Base-by-base conservation (phyloP, 73 alveolate species). In the Stentor coeruleus region DNA sequence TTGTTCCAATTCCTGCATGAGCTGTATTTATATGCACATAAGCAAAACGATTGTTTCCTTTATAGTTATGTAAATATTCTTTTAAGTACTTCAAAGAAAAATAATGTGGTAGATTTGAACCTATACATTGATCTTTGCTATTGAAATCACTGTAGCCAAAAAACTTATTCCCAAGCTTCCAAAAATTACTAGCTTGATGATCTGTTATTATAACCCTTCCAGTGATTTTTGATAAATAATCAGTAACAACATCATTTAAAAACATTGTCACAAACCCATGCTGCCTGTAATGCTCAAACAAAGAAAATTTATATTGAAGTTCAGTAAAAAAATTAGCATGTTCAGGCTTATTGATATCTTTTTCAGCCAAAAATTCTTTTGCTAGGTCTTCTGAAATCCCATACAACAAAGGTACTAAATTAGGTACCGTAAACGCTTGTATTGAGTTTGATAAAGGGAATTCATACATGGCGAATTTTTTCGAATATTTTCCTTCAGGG, bases 1-100 rank as follows among this genome's bases (percentile, higher is more conserved):
- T n/a, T 14, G 83, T n/a, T 1, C 83, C 83, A 39, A 66, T 39
- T n/a, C 15, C 38, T 75, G 33, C 83, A 75, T 75, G 83, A 15
- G 77, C 72, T 37, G 83, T 14, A 30, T n/a, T 14, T n/a, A 75
- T 20, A 75, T 75, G 83, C 33, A 37, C 83, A 75, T 20, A 75
- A 26, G 28, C 66, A 38, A 75, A 75, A n/a, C 39, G 33, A 2
- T 75, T 75, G 6, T 14, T n/a, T 39, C 38, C 38, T 75, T 31
- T 20, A 75, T 75, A 75, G 58, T 40, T 75, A 6, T 75, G n/a
- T 38, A 39, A 15, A 38, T 37, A 75, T 75, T 75, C 35, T n/a
- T 39, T n/a, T n/a, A 35, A n/a, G 72, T 75, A 40, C 33, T 31
- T n/a, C 33, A 75, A 38, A n/a, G 38, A n/a, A 37, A 15, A 75